Conservation (phyloP, 2,329 filamentous ascomycete genomes). For the Chalaropsis thielavioides region DNA sequence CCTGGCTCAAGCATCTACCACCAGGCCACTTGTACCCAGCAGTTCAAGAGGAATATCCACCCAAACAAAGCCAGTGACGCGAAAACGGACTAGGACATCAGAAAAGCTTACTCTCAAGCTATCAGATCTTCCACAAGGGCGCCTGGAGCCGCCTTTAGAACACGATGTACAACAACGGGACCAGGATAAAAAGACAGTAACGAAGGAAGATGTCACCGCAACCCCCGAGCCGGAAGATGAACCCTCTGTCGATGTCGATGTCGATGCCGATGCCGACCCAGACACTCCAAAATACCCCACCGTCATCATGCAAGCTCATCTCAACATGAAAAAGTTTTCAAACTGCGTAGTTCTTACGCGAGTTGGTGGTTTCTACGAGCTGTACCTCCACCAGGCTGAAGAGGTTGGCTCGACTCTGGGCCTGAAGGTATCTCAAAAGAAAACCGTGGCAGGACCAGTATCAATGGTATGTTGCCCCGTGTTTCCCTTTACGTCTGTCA, state of each 20-base stretch:
- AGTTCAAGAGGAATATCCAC: neutral
- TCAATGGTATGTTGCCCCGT: constrained; percentile 52
- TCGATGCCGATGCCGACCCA: constrained; percentile 17
- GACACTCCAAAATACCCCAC: constrained; percentile 55
- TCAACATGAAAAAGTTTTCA: constrained; percentile 79
- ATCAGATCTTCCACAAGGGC: constrained; percentile 43
- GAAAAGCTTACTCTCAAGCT: constrained; percentile 36
- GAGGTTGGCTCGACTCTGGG: constrained; percentile 75
- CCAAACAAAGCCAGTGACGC: neutral
- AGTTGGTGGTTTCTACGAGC: constrained; percentile 91
- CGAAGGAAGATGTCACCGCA: neutral
- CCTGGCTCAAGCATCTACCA: neutral
- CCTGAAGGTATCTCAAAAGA: constrained; percentile 71
- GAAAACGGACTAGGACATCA: neutral
- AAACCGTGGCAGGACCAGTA: constrained; percentile 62
- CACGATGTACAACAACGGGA: no score
- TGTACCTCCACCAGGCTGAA: constrained; percentile 93
- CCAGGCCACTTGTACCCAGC: neutral
- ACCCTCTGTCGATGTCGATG: neutral
- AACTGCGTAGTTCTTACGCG: constrained; percentile 85
- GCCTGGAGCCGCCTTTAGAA: constrained; percentile 25
- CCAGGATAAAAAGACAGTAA: neutral
- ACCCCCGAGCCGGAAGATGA: neutral
- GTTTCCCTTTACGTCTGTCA: constrained; percentile 19
- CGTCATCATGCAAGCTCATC: constrained; percentile 73